phyloP scores from a whole-genome alignment of 129 eudicot species.

The Centrapalus pauciflorus region DNA sequence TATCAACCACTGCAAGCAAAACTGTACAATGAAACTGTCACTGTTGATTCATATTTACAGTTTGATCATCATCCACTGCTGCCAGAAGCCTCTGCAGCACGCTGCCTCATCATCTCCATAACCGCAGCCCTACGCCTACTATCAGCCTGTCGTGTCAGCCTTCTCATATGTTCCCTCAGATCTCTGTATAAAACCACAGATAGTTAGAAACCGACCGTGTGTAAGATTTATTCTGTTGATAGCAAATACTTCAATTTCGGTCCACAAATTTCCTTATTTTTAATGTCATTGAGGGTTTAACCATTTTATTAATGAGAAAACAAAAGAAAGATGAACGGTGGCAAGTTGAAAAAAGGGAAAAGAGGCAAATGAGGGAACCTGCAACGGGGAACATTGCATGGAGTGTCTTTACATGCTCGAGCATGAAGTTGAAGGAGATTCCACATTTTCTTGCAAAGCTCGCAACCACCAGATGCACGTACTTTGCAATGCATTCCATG shows the following conservation, averaged over 20 bases:
- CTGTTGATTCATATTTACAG: constrained; percentile 39
- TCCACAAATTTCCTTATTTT: too few relatives aligned
- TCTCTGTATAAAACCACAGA: constrained; percentile 40
- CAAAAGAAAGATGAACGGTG: not conserved
- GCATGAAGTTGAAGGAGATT: constrained; percentile 94
- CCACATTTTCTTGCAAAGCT: constrained; percentile 93
- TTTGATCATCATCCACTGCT: constrained; percentile 30
- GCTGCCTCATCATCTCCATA: constrained; percentile 97
- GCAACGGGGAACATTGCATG: constrained; percentile 94
- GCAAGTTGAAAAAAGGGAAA: not conserved
- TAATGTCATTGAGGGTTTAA: too few relatives aligned
- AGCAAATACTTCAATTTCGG: too few relatives aligned
- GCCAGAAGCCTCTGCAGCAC: constrained; percentile 87
- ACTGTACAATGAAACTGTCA: constrained; percentile 31
- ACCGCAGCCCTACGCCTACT: constrained; percentile 89
- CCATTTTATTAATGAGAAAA: too few relatives aligned
- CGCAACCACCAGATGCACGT: constrained; percentile 91
- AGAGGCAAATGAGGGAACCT: constrained; percentile 57
- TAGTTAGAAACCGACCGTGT: not conserved
- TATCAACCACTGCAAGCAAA: constrained; percentile 20
- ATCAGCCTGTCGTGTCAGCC: constrained; percentile 85
- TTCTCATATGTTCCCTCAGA: constrained; percentile 63
- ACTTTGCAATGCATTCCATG: constrained; percentile 79
- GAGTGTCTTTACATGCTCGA: constrained; percentile 84
- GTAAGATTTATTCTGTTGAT: too few relatives aligned